Evolutionary conservation across 805 yeast genomes (phyloP).

Genomic region (Schwanniomyces polymorphus): DNA sequence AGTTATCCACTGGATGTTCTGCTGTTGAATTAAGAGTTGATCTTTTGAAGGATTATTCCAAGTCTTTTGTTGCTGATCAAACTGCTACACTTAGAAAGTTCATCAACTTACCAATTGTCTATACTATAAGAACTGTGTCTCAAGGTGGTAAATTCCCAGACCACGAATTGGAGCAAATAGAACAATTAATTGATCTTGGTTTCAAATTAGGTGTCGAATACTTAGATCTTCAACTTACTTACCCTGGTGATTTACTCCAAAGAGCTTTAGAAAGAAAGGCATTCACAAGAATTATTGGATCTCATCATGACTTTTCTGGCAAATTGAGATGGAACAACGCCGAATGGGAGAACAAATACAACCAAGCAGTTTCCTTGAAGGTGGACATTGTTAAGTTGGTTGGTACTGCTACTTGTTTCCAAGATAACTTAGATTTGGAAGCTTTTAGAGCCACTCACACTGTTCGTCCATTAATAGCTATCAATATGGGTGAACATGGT

Average conservation of each 20-base stretch:
- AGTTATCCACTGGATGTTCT: conserved; percentile 64
- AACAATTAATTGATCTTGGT: conserved; percentile 57
- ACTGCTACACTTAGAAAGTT: conserved; percentile 66
- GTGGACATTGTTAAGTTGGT: conserved; percentile 83
- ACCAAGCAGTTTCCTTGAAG: conserved; percentile 61
- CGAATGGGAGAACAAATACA: conserved; percentile 75
- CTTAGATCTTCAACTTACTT: conserved; percentile 76
- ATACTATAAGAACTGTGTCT: conserved; percentile 70
- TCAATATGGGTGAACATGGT: conserved; percentile 78
- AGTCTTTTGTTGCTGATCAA: conserved; percentile 69
- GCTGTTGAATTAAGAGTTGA: conserved; percentile 88
- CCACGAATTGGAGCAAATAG: conserved; percentile 46
- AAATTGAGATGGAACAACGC: conserved; percentile 60
- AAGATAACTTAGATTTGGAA: conserved; percentile 73
- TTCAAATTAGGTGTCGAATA: conserved; percentile 77
- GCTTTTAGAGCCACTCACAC: conserved; percentile 59
- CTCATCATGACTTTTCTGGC: conserved; percentile 76
- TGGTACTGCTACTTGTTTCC: conserved; percentile 64
- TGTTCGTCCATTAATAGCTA: conserved; percentile 70
- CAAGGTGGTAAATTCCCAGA: conserved; percentile 88
- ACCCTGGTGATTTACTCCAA: conserved; percentile 56
- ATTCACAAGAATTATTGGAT: conserved; percentile 73
- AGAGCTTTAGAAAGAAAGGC: conserved; percentile 53
- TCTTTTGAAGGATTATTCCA: conserved; percentile 50
- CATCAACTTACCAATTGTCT: conserved; percentile 72